phyloP scores from a whole-genome alignment of 2,329 filamentous ascomycete genomes.

The Boeremia exigua region DNA sequence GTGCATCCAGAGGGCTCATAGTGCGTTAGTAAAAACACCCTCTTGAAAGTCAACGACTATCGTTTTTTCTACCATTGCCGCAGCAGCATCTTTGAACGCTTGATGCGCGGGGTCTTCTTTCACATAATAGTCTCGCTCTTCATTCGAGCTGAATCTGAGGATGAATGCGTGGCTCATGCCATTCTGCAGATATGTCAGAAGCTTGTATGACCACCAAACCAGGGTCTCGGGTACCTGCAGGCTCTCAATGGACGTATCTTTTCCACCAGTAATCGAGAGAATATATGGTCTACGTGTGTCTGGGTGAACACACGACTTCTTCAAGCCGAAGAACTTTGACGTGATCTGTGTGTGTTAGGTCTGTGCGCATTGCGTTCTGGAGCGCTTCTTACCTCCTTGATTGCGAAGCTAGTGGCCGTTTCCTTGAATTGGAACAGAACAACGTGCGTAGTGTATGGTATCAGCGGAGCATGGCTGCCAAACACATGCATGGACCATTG shows the following conservation, averaged over 20 bases:
- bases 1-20: neutral
- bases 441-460: conserved; percentile 38
- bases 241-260: conserved; percentile 42
- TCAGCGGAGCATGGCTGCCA: conserved; percentile 20
- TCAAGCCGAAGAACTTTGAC: conserved; percentile 38
- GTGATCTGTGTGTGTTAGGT: conserved; percentile 32
- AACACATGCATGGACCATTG: conserved; percentile 27
- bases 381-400: conserved; percentile 36
- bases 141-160: conserved; percentile 48
- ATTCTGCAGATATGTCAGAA: conserved; percentile 53
- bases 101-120: conserved; percentile 50
- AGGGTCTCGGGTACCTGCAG: conserved; percentile 34
- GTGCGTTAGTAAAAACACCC: conserved; percentile 34
- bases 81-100: conserved; percentile 46
- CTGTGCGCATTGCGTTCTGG: conserved; percentile 1
- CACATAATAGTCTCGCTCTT: conserved; percentile 54
- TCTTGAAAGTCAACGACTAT: conserved; percentile 52
- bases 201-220: conserved; percentile 47
- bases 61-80: conserved; percentile 45
- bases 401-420: conserved; percentile 26
- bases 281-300: conserved; percentile 36
- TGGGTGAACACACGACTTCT: conserved; percentile 40
- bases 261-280: conserved; percentile 39
- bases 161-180: conserved; percentile 55
- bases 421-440: conserved; percentile 45